Conservation (phyloP, 2,329 filamentous ascomycete genomes). For the Xylariales sp. region DNA sequence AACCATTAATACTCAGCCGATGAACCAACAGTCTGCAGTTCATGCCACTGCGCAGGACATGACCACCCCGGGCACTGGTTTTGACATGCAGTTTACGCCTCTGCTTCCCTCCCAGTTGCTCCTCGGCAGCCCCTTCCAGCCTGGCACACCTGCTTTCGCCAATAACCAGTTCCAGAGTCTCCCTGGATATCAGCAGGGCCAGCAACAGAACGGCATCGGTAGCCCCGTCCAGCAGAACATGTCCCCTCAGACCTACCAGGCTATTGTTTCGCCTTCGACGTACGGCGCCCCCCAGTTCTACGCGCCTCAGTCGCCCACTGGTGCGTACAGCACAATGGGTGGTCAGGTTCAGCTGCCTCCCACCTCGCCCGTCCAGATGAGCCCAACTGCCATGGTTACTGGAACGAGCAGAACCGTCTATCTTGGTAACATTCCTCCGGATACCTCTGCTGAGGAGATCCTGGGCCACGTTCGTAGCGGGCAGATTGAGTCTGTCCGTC, state of each 20-base stretch:
- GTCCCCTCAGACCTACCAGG: constrained; percentile 79
- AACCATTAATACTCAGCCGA: constrained; percentile 81
- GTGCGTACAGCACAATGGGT: constrained; percentile 62
- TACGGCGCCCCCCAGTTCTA: constrained; percentile 80
- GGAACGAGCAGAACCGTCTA: constrained; percentile 96
- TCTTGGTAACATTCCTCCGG: constrained; percentile 95
- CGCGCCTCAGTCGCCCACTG: constrained; percentile 80
- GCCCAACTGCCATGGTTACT: constrained; percentile 69
- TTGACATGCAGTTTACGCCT: constrained; percentile 98
- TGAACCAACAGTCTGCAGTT: constrained; percentile 39
- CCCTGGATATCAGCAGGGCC: constrained; percentile 66
- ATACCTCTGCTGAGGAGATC: constrained; percentile 95
- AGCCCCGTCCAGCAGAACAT: constrained; percentile 75
- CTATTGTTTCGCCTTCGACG: constrained; percentile 79
- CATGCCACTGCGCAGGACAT: constrained; percentile 64
- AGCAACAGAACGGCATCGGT: constrained; percentile 52
- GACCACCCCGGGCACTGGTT: constrained; percentile 80
- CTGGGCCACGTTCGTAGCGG: constrained; percentile 93
- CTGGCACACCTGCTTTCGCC: constrained; percentile 85
- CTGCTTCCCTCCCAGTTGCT: constrained; percentile 91
- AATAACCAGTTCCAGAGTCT: constrained; percentile 90
- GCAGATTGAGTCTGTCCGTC: constrained; percentile 96
- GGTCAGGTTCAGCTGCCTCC: constrained; percentile 58
- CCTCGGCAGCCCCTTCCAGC: constrained; percentile 94
- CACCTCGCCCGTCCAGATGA: constrained; percentile 70